phyloP scores from a whole-genome alignment of 257 asterid genomes.

The Capsicum pubescens region DNA sequence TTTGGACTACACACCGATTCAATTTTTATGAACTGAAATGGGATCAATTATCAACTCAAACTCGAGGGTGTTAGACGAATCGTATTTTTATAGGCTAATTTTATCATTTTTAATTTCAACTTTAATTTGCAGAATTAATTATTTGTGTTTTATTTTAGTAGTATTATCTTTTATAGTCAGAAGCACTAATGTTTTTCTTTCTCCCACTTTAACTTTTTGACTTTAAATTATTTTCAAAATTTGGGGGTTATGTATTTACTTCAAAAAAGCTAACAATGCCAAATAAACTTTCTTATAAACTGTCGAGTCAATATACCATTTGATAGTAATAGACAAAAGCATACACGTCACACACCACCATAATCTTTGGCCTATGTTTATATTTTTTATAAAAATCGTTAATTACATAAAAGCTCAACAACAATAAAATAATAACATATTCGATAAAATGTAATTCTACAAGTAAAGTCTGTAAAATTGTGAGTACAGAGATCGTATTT shows the following conservation, averaged over 20 bases:
- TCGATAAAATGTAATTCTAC: no score
- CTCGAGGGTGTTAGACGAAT: neutral
- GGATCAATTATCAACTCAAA: neutral
- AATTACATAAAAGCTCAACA: neutral
- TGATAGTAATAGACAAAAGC: constrained; percentile 60
- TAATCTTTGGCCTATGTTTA: constrained; percentile 3
- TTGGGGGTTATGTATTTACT: constrained; percentile 33
- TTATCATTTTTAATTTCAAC: neutral
- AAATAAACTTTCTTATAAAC: constrained; percentile 38
- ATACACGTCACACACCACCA: constrained; percentile 48
- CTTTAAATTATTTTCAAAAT: constrained; percentile 21
- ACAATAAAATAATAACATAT: no score
- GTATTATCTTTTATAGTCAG: constrained; percentile 27
- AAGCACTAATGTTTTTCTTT: constrained; percentile 2
- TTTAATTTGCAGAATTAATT: neutral
- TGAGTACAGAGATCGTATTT: no score
- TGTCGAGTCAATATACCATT: constrained; percentile 58
- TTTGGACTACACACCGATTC: neutral
- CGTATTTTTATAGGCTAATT: neutral
- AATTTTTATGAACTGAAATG: neutral
- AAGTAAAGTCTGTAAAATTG: no score
- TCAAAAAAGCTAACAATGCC: constrained; percentile 40
- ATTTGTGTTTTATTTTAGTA: neutral
- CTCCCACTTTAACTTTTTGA: constrained; percentile 19
- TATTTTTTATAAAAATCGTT: neutral